These are phyloP conservation scores for Skeletonema costatum DNA, from an alignment of 108 stramenopile genomes.

Conservation along the genomic window DNA sequence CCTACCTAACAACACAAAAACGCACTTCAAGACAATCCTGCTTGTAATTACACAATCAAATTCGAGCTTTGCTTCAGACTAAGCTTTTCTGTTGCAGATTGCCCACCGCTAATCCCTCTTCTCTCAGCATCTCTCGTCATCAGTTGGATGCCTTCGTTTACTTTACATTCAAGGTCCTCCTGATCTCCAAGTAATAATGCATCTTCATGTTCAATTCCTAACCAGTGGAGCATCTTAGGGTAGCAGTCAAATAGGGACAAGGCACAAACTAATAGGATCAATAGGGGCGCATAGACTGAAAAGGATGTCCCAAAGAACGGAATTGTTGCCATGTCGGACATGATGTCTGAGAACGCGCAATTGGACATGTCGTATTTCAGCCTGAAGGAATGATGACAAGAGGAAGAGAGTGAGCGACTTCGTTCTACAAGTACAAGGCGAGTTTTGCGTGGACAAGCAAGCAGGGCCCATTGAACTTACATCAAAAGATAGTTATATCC, in stretches of 20 bases:
- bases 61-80: constrained; percentile 13
- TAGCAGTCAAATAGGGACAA: constrained; percentile 60
- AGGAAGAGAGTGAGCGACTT: background rate
- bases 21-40: background rate
- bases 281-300: constrained; percentile 58
- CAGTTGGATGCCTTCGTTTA: constrained; percentile 59
- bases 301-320: constrained; percentile 68
- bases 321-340: constrained; percentile 59
- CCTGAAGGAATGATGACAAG: constrained; percentile 6
- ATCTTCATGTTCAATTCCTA: constrained; percentile 70
- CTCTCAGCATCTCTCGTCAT: constrained; percentile 47
- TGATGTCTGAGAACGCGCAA: constrained; percentile 54
- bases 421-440: too few relatives aligned
- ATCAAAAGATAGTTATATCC: constrained; percentile 72
- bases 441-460: too few relatives aligned
- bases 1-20: background rate
- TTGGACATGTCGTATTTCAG: constrained; percentile 58
- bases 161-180: constrained; percentile 54
- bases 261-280: constrained; percentile 54
- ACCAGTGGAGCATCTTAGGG: constrained; percentile 42
- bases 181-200: constrained; percentile 47
- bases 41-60: background rate
- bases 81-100: constrained; percentile 1
- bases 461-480: constrained; percentile 13
- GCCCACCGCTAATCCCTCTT: background rate